Conservation (phyloP, 768 basidiomycete genomes). For the Termitomyces sp. region DNA sequence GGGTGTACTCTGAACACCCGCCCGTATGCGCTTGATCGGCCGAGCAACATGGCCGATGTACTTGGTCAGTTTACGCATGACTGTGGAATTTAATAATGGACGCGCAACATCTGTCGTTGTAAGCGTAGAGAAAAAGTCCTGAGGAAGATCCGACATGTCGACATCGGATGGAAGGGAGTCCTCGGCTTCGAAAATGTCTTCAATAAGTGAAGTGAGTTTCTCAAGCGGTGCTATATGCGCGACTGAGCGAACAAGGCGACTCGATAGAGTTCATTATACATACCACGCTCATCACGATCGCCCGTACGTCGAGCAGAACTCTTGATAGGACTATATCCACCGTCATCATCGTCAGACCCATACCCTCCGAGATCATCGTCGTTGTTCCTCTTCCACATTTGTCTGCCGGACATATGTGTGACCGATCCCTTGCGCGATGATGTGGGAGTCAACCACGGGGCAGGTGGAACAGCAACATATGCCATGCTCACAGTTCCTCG, state of each 20-base stretch:
- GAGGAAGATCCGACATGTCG: constrained; percentile 48
- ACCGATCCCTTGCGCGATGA: constrained; percentile 32
- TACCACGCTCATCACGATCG: constrained; percentile 77
- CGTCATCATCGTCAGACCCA: constrained; percentile 49
- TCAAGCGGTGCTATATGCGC: constrained; percentile 57
- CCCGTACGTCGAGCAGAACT: constrained; percentile 62
- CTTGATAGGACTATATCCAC: constrained; percentile 34
- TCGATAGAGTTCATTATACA: constrained; percentile 11
- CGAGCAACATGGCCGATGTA: constrained; percentile 66
- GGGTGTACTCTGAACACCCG: constrained; percentile 43
- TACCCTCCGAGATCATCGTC: constrained; percentile 55
- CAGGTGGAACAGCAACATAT: constrained; percentile 47
- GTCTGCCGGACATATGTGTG: constrained; percentile 15
- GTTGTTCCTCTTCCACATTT: constrained; percentile 30
- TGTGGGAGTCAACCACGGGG: constrained; percentile 44
- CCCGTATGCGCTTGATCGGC: constrained; percentile 66
- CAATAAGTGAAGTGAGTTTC: constrained; percentile 72
- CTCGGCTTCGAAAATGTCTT: constrained; percentile 84
- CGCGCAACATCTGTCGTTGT: constrained; percentile 51
- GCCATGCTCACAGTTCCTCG: constrained; percentile 39
- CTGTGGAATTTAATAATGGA: constrained; percentile 56
- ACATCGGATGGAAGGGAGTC: constrained; percentile 65
- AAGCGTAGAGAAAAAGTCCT: constrained; percentile 62
- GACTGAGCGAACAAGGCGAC: neutral
- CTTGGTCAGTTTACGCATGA: constrained; percentile 69